Evolutionary conservation across 1,139 yeast genomes (phyloP), one percentile per base, ranked within the genome.

Genomic region (Suhomyces taliae): DNA sequence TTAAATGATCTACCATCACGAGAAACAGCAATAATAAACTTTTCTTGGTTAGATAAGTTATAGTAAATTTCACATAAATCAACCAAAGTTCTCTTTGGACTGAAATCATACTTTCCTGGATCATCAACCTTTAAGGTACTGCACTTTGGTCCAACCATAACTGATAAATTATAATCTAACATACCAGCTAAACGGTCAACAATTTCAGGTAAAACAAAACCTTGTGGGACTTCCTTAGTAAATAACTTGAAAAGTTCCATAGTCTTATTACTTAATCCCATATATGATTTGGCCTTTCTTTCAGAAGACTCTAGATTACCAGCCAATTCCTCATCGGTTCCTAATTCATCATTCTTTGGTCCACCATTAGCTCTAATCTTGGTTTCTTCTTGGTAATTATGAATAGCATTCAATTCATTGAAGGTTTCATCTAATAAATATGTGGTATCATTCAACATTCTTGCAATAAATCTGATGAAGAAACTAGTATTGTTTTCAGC

Each of bases 81-180:
- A 33, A 79, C 74, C 50, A 95, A 74, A 41, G 90, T 75, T 45
- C 77, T 79, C 53, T 82, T 83, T 6, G 99, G 97, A 57, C 88
- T 83, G 65, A 93, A 93, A 36, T 82, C 81, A 64, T 90, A 91
- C 58, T 85, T 83, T 53, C 86, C 90, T 0, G 98, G 98, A 53
- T 87, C 79, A 50, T 79, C 78, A 27, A 93, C 99, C 64, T 89
- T 90, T 56, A 93, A 78, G 49, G 87, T 90, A 10, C 93, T 81
- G 69, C 97, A 91, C 62, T 87, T 87, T 12, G 98, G 97, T 0
- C 99, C 99, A 24, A 91, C 98, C 68, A 93, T 74, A 8, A 93
- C 90, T 38, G 84, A 88, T 52, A 93, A 72, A 64, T 93, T 93
- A 67, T 91, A 93, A 69, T 93, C 88, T 62, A 93, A 73, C 99